Evolutionary conservation across 108 stramenopile species (phyloP), one percentile per base, ranked within the genome.

Genomic region (Cylindrotheca fusiformis): DNA sequence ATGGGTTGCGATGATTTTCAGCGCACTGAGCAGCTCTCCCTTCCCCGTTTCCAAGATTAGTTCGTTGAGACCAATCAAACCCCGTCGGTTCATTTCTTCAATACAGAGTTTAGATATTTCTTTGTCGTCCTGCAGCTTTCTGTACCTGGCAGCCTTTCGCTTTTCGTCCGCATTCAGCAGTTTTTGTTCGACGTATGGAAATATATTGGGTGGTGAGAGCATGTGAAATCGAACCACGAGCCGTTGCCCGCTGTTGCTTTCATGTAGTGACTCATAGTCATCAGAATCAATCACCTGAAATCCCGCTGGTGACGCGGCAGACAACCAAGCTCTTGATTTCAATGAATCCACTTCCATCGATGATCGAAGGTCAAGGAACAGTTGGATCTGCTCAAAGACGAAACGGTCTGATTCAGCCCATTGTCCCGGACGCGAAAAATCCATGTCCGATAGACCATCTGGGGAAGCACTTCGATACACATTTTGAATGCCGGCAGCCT

Each of bases 61-160:
- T 59, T 81, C 72, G 46, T 81, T 72, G 52, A 77, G 57, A 12
- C 80, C 80, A 3, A 56, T 18, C 17, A 81, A 51, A 21, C 80
- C 80, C 2, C 41, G 41, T 49, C 59, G 46, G 32, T 80, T 76
- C n/a, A 80, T 36, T 25, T 27, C 31, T 23, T 76, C 71, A 28
- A 72, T 72, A 17, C 78, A 47, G 32, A 65, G 14, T 10, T 55
- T 51, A 6, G 14, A 10, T 41, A 10, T 6, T 41, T 14, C 36
- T 41, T 41, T 6, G 36, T 6, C 36, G 10, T 6, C 6, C 10
- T 14, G 10, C 10, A 14, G 10, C 6, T 41, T 41, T 14, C 14
- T 6, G 10, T 10, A 41, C 14, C 14, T 14, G 2, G 2, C 30
- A 3, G 48, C 33, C 29, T 2, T 8, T 22, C 24, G 28, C 63